A percentile compares a stretch with the other conserved stretches of the same genome.
phyloP scores from a whole-genome alignment of 2,329 filamentous ascomycete genomes.

The Domatiomyces catenatus region DNA sequence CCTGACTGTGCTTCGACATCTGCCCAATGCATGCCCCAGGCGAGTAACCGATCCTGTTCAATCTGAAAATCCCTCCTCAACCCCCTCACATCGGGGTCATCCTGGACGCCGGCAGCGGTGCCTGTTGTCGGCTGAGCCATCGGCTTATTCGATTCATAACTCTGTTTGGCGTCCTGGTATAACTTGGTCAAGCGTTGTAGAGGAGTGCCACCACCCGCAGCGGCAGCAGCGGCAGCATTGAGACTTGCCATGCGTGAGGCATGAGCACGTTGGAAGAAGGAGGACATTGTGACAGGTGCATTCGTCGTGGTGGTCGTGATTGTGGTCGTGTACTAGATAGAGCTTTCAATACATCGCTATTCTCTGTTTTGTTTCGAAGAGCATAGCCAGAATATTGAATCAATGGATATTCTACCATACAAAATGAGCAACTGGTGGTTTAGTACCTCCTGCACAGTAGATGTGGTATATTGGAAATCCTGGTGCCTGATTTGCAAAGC shows the following conservation, averaged over 20 bases:
- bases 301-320: too few species aligned
- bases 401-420: background rate
- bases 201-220: slow-evolving; percentile 4
- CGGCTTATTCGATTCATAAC: slow-evolving; percentile 40
- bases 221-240: background rate
- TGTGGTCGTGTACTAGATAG: background rate
- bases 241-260: background rate
- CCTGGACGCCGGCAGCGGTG: slow-evolving; percentile 16
- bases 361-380: background rate
- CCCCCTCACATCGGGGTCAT: slow-evolving; percentile 38
- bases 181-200: slow-evolving; percentile 36
- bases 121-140: slow-evolving; percentile 21
- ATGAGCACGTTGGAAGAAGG: slow-evolving; percentile 29
- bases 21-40: slow-evolving; percentile 53
- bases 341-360: background rate
- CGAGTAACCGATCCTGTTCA: slow-evolving; percentile 47
- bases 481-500: background rate
- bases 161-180: slow-evolving; percentile 50
- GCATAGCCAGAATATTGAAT: slow-evolving; percentile 7
- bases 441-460: background rate
- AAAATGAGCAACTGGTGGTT: background rate
- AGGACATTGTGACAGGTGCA: slow-evolving; percentile 24
- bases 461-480: background rate
- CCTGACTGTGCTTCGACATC: slow-evolving; percentile 30
- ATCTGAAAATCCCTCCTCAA: slow-evolving; percentile 46